These are phyloP conservation scores for Panellus pusillus DNA, from an alignment of 768 basidiomycete species.

Conservation along the genomic window DNA sequence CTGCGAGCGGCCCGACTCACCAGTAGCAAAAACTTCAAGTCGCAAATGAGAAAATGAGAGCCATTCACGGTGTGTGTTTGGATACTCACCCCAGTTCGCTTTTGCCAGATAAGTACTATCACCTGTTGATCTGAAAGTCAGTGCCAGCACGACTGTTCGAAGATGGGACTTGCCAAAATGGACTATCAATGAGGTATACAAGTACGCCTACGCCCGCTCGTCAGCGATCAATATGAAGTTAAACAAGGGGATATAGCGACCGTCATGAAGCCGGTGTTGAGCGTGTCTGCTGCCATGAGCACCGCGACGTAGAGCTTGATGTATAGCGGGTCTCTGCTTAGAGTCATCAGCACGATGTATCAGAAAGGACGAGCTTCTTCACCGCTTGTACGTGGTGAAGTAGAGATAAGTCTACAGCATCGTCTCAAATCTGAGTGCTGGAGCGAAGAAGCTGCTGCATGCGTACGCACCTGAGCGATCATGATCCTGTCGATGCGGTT, in stretches of 20 bases:
- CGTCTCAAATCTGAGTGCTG: neutral
- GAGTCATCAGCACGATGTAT: neutral
- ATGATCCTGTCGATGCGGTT: constrained; percentile 8
- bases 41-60: neutral
- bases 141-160: neutral
- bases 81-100: constrained; percentile 27
- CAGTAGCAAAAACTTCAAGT: constrained; percentile 25
- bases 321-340: constrained; percentile 16
- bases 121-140: constrained; percentile 16
- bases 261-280: constrained; percentile 37
- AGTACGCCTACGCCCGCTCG: neutral
- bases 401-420: constrained; percentile 20
- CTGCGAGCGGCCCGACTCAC: neutral
- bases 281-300: constrained; percentile 38
- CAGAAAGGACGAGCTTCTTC: neutral
- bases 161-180: constrained; percentile 30
- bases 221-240: neutral
- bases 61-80: neutral
- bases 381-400: constrained; percentile 24
- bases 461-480: constrained; percentile 16
- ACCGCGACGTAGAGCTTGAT: constrained; percentile 25
- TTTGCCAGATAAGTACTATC: constrained; percentile 27
- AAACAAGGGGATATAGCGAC: constrained; percentile 16
- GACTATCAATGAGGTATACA: constrained; percentile 38
- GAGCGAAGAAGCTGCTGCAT: neutral